Evolutionary conservation across 768 basidiomycete genomes (phyloP).

Genomic region (Boletus subparvulus): DNA sequence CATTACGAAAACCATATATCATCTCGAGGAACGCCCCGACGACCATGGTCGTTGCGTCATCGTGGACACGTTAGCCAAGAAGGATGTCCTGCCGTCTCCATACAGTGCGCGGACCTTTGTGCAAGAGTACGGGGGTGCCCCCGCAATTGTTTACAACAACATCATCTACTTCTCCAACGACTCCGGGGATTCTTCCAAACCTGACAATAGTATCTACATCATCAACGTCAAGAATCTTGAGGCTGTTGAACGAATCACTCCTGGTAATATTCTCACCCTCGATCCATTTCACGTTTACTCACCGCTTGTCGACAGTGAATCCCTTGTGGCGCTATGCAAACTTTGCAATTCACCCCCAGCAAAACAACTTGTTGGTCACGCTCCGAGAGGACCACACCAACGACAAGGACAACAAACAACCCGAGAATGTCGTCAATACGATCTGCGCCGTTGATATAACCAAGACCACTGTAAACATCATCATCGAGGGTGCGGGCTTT

Average conservation of each 20-base stretch:
- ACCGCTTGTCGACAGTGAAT: conserved; percentile 8
- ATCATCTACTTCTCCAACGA: conserved; percentile 59
- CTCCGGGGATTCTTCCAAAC: conserved; percentile 11
- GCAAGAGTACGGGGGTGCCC: conserved; percentile 69
- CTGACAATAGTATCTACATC: conserved; percentile 49
- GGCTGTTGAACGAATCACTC: conserved; percentile 36
- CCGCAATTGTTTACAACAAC: conserved; percentile 48
- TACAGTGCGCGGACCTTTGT: conserved; percentile 58
- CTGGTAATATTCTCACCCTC: conserved; percentile 43
- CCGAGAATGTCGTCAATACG: conserved; percentile 43
- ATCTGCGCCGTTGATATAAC: conserved; percentile 53
- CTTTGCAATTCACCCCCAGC: conserved; percentile 53
- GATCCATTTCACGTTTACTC: neutral
- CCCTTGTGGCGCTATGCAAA: conserved; percentile 45
- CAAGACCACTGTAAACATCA: conserved; percentile 32
- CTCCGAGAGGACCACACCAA: conserved; percentile 68
- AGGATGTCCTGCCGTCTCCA: conserved; percentile 49
- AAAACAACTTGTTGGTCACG: conserved; percentile 51
- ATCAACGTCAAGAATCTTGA: too few species aligned
- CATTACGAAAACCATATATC: conserved; percentile 44
- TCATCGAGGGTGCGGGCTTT: conserved; percentile 62
- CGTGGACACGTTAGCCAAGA: conserved; percentile 42
- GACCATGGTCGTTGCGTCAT: conserved; percentile 47
- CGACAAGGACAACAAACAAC: conserved; percentile 15
- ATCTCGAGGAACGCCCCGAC: conserved; percentile 55